Conservation (phyloP, 345 rosid genomes). For the Aquilaria yunnanensis region DNA sequence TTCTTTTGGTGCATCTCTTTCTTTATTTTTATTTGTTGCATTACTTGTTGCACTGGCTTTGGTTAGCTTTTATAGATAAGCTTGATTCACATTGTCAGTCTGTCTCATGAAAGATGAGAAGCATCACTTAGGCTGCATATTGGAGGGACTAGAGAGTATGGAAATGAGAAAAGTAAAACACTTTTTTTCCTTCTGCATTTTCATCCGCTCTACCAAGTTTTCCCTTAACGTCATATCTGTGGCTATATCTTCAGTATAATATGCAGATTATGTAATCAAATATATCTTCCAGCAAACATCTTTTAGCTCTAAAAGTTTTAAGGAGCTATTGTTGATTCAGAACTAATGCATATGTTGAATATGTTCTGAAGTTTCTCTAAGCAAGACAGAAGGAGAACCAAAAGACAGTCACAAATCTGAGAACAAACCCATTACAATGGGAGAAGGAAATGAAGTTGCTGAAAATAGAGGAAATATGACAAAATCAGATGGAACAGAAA, state of each 20-base stretch:
- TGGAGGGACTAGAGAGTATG: too few relatives aligned
- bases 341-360: slow-evolving; percentile 2
- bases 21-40: too few relatives aligned
- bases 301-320: background rate
- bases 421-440: slow-evolving; percentile 9
- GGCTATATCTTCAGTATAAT: background rate
- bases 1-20: too few relatives aligned
- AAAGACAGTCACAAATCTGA: background rate
- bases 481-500: slow-evolving; percentile 14
- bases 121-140: too few relatives aligned
- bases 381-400: slow-evolving; percentile 10
- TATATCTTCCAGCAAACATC: too few relatives aligned
- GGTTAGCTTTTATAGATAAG: too few relatives aligned
- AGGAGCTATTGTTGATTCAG: background rate
- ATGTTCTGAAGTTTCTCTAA: slow-evolving; percentile 8
- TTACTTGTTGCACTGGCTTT: too few relatives aligned
- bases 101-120: too few relatives aligned
- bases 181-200: too few relatives aligned
- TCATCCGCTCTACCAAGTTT: background rate
- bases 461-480: slow-evolving; percentile 9
- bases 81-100: too few relatives aligned
- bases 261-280: background rate
- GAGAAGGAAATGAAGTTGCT: slow-evolving; percentile 11
- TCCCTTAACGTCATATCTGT: background rate
- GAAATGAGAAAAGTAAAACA: too few relatives aligned